phyloP scores from a whole-genome alignment of 306 rosid species.

The Cyclanthera cordifolia region DNA sequence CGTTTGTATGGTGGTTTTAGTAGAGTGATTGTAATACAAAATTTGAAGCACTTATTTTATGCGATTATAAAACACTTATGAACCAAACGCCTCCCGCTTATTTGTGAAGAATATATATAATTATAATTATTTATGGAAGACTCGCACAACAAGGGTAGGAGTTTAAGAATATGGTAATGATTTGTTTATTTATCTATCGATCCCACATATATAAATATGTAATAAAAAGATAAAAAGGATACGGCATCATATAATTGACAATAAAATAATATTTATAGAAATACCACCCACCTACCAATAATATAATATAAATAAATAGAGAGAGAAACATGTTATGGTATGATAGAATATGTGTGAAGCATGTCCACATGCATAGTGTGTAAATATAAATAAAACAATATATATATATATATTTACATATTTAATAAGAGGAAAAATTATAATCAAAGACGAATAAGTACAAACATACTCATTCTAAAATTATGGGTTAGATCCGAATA shows the following conservation, averaged over 20 bases:
- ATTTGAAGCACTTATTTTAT: too few species aligned
- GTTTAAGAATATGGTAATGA: conserved; percentile 2
- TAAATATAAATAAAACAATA: too few species aligned
- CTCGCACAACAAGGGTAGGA: too few species aligned
- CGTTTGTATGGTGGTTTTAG: too few species aligned
- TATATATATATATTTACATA: neutral
- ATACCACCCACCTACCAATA: conserved; percentile 25
- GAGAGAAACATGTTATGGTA: neutral
- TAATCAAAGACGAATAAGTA: conserved; percentile 21
- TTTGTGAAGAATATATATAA: too few species aligned
- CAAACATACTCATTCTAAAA: conserved; percentile 77
- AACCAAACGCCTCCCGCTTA: too few species aligned
- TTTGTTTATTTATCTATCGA: conserved; percentile 2
- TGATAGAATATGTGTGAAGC: conserved; percentile 1
- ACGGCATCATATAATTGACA: conserved; percentile 8
- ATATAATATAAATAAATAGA: neutral
- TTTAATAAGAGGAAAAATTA: neutral
- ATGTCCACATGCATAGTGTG: neutral
- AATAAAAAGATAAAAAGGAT: neutral
- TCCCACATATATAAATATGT: neutral
- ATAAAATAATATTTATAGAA: conserved; percentile 19
- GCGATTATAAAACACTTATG: too few species aligned
- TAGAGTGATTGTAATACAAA: too few species aligned
- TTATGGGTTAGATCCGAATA: conserved; percentile 54
- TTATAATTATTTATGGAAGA: too few species aligned